phyloP scores from a whole-genome alignment of 1,284 basidiomycete species.

The Ganoderma lucidum region DNA sequence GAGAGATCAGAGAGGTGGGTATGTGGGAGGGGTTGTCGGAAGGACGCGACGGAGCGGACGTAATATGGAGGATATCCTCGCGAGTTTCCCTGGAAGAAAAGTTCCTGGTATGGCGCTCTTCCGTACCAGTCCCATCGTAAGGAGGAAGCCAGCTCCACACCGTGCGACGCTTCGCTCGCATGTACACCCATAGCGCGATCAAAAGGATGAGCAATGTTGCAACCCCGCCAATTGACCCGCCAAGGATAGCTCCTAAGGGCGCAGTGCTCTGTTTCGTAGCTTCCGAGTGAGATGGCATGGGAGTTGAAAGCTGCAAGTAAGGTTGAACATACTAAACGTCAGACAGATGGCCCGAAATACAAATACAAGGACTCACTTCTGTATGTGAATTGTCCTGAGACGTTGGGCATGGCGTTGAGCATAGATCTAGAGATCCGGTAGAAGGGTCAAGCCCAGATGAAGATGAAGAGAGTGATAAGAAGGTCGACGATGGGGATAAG shows the following conservation, averaged over 20 bases:
- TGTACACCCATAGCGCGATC: background rate
- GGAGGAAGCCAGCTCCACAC: slow-evolving; percentile 1
- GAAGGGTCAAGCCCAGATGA: background rate
- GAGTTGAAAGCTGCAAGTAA: background rate
- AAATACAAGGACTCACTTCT: background rate
- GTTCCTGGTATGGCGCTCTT: background rate
- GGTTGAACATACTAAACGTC: background rate
- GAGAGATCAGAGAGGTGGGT: background rate
- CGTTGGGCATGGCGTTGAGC: background rate
- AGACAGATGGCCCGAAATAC: background rate
- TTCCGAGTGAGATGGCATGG: background rate
- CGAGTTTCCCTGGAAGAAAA: background rate
- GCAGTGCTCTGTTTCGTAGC: background rate
- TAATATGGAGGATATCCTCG: background rate
- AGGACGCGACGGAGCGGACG: background rate
- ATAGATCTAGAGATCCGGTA: background rate
- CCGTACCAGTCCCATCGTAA: slow-evolving; percentile 1
- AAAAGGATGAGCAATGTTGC: background rate
- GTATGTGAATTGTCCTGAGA: background rate
- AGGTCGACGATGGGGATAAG: background rate
- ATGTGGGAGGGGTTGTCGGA: background rate
- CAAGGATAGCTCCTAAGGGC: background rate
- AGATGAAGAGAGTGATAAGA: background rate
- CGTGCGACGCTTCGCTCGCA: background rate
- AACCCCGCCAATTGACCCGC: background rate